Percentiles rank a stretch among this genome's conserved stretches.
phyloP scores from a whole-genome alignment of 768 basidiomycete species.

The Kwoniella pini region DNA sequence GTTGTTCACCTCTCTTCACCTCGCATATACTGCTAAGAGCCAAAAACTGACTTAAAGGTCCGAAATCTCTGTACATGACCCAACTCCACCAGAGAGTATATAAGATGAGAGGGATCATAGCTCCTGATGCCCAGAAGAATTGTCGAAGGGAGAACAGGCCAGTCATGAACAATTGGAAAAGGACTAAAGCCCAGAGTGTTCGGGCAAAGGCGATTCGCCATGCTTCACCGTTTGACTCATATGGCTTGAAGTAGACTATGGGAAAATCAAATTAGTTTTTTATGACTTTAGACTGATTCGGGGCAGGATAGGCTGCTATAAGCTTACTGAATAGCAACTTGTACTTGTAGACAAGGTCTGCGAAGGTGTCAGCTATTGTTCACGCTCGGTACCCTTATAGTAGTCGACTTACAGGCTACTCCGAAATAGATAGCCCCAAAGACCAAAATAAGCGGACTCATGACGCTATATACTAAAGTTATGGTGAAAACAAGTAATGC shows the following conservation, averaged over 20 bases:
- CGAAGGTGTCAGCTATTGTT: neutral
- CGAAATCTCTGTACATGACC: slow-evolving; percentile 68
- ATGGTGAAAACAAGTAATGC: slow-evolving; percentile 95
- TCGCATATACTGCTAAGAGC: slow-evolving; percentile 73
- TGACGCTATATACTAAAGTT: slow-evolving; percentile 90
- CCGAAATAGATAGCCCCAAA: slow-evolving; percentile 97
- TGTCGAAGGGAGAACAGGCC: slow-evolving; percentile 81
- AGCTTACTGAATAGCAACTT: slow-evolving; percentile 86
- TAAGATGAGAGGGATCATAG: slow-evolving; percentile 72
- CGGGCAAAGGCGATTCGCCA: slow-evolving; percentile 96
- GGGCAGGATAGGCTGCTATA: neutral
- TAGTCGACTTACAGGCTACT: slow-evolving; percentile 62
- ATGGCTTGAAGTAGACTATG: slow-evolving; percentile 95
- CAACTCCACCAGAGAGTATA: slow-evolving; percentile 79
- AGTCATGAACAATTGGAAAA: slow-evolving; percentile 95
- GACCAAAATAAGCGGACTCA: slow-evolving; percentile 89
- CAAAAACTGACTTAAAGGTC: slow-evolving; percentile 75
- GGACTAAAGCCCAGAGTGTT: slow-evolving; percentile 85
- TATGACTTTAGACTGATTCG: too few species aligned
- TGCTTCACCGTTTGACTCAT: slow-evolving; percentile 94
- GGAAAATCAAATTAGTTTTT: slow-evolving; percentile 3
- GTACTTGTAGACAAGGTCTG: slow-evolving; percentile 93
- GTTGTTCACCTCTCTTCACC: slow-evolving; percentile 84
- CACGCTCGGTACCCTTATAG: neutral
- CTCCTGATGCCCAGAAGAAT: slow-evolving; percentile 63